Conservation (phyloP, 164 flowering plant species). For the Santalum album region DNA sequence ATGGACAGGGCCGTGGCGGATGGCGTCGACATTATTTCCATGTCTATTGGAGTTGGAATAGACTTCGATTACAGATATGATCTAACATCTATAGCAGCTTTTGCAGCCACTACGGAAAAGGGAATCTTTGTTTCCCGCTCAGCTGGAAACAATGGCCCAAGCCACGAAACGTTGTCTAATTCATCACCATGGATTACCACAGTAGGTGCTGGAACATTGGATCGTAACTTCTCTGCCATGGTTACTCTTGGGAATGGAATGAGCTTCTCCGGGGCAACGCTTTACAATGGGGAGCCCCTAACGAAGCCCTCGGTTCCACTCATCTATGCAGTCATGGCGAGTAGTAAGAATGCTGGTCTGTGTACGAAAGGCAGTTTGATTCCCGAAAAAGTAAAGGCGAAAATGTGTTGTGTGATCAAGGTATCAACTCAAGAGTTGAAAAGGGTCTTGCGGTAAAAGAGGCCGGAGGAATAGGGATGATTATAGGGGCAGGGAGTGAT, state of each 20-base stretch:
- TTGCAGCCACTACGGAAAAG: slow-evolving; percentile 33
- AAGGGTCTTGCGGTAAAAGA: slow-evolving; percentile 65
- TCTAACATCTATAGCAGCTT: not conserved
- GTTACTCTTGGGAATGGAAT: slow-evolving; percentile 37
- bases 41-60: slow-evolving; percentile 24
- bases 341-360: slow-evolving; percentile 27
- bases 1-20: slow-evolving; percentile 44
- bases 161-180: slow-evolving; percentile 40
- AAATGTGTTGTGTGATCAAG: slow-evolving; percentile 78
- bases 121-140: slow-evolving; percentile 81
- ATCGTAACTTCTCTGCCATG: slow-evolving; percentile 78
- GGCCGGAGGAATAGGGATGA: slow-evolving; percentile 88
- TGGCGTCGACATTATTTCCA: slow-evolving; percentile 42
- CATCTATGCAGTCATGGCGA: slow-evolving; percentile 32
- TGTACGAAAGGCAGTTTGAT: slow-evolving; percentile 69
- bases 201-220: too few relatives aligned
- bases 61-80: not conserved
- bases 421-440: slow-evolving; percentile 69
- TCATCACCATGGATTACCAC: slow-evolving; percentile 86
- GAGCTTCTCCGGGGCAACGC: slow-evolving; percentile 48
- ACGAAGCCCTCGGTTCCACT: slow-evolving; percentile 31
- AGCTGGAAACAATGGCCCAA: slow-evolving; percentile 83
- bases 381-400: slow-evolving; percentile 44
- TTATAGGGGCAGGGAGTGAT: slow-evolving; percentile 68
- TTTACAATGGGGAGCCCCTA: slow-evolving; percentile 73